A percentile compares a stretch with the other conserved stretches of the same genome.
Conservation (phyloP, 2,329 filamentous ascomycete genomes). For the Didymella lethalis region DNA sequence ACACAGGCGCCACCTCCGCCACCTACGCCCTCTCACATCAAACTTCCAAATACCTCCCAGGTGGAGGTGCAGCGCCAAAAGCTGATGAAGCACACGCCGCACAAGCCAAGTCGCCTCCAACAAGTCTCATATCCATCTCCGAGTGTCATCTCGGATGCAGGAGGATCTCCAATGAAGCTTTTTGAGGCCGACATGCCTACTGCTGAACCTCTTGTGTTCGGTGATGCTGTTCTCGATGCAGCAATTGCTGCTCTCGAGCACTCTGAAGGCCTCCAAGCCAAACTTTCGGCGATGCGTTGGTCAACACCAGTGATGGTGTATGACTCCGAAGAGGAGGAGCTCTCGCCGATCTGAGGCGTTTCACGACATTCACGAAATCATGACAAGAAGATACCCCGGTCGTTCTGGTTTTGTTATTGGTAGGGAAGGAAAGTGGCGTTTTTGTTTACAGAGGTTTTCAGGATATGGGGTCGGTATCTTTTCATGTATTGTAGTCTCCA, state of each 20-base stretch:
- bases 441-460: not conserved
- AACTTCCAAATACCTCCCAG: constrained; percentile 23
- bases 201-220: constrained; percentile 30
- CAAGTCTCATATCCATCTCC: constrained; percentile 46
- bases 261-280: constrained; percentile 22
- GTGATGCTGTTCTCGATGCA: constrained; percentile 26
- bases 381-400: constrained; percentile 16
- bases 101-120: constrained; percentile 46
- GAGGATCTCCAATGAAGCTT: constrained; percentile 31
- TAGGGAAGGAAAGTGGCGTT: constrained; percentile 2
- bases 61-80: constrained; percentile 41
- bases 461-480: not conserved
- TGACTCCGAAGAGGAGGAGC: constrained; percentile 38
- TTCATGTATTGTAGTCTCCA: constrained; percentile 1
- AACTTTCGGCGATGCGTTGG: constrained; percentile 27
- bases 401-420: constrained; percentile 2
- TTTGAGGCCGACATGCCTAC: constrained; percentile 30
- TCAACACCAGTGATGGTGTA: constrained; percentile 26
- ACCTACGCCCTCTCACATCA: constrained; percentile 46
- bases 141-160: constrained; percentile 39
- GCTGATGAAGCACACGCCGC: constrained; percentile 46
- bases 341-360: constrained; percentile 15
- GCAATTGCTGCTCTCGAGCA: constrained; percentile 20
- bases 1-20: constrained; percentile 48
- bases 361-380: constrained; percentile 15